Evolutionary conservation across 176 grass and related monocot species (phyloP).

Genomic region (Cymbopogon citratus): DNA sequence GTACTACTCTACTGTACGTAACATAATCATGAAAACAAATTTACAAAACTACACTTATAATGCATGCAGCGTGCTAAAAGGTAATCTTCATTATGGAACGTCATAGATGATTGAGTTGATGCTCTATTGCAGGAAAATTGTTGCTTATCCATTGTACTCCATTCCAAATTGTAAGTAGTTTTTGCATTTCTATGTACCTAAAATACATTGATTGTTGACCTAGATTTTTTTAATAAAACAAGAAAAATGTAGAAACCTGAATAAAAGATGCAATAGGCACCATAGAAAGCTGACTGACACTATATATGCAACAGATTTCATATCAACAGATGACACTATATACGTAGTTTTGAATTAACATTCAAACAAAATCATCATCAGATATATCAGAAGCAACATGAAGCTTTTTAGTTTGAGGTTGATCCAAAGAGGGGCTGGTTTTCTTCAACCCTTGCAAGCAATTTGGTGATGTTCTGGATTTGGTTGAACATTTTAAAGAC

Average conservation of each 20-base stretch:
- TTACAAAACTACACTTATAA: conserved; percentile 3
- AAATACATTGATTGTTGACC: neutral
- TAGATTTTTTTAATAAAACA: neutral
- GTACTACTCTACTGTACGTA: neutral
- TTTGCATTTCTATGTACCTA: neutral
- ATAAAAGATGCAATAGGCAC: no score
- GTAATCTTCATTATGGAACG: neutral
- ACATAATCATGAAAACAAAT: conserved; percentile 13
- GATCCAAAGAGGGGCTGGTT: conserved; percentile 35
- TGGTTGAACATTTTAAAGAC: conserved; percentile 34
- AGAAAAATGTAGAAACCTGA: neutral
- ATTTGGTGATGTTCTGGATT: conserved; percentile 39
- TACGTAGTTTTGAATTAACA: neutral
- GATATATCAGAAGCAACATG: conserved; percentile 55
- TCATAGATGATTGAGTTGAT: neutral
- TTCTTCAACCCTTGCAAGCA: conserved; percentile 45
- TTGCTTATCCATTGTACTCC: neutral
- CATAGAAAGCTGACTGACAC: neutral
- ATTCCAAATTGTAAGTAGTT: neutral
- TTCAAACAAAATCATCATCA: conserved; percentile 93
- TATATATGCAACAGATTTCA: conserved; percentile 25
- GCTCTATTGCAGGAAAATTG: neutral
- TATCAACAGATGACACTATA: conserved; percentile 22
- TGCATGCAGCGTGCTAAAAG: neutral
- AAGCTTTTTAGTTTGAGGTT: conserved; percentile 51